Evolutionary conservation across 116 monocot species (phyloP).

Genomic region (Thalassia testudinum): DNA sequence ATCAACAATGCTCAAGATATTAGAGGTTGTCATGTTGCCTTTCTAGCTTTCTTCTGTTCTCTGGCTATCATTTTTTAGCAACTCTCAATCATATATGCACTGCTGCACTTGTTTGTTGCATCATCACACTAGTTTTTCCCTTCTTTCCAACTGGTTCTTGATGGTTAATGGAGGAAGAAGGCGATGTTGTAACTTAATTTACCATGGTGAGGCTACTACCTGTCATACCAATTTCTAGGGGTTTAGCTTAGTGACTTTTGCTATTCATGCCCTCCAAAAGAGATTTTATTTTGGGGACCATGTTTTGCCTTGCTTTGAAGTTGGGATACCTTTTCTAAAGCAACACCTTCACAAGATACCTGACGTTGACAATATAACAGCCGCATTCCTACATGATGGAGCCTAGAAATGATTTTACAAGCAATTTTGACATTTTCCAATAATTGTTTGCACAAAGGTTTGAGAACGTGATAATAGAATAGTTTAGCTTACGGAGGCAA

Average conservation of each 20-base stretch:
- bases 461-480: slow-evolving; percentile 81
- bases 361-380: slow-evolving; percentile 71
- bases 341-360: slow-evolving; percentile 74
- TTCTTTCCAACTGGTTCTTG: slow-evolving; percentile 94
- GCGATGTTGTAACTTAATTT: slow-evolving; percentile 88
- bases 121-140: slow-evolving; percentile 91
- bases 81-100: slow-evolving; percentile 80
- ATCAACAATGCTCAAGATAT: slow-evolving; percentile 82
- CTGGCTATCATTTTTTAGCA: slow-evolving; percentile 86
- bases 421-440: slow-evolving; percentile 56
- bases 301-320: slow-evolving; percentile 91
- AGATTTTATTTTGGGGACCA: slow-evolving; percentile 93
- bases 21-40: slow-evolving; percentile 91
- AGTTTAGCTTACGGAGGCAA: slow-evolving; percentile 70
- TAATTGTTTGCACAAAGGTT: slow-evolving; percentile 85
- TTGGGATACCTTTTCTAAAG: slow-evolving; percentile 77
- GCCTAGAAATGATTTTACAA: slow-evolving; percentile 95
- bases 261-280: slow-evolving; percentile 97
- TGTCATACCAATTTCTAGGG: slow-evolving; percentile 78
- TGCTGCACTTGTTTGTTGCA: slow-evolving; percentile 79
- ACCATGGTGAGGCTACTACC: slow-evolving; percentile 87
- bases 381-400: slow-evolving; percentile 90
- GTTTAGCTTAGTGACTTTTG: slow-evolving; percentile 83
- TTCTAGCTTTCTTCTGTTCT: slow-evolving; percentile 87
- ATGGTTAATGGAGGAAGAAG: slow-evolving; percentile 84